Conservation (phyloP, 805 yeast genomes). For the Hyphopichia homilentoma region DNA sequence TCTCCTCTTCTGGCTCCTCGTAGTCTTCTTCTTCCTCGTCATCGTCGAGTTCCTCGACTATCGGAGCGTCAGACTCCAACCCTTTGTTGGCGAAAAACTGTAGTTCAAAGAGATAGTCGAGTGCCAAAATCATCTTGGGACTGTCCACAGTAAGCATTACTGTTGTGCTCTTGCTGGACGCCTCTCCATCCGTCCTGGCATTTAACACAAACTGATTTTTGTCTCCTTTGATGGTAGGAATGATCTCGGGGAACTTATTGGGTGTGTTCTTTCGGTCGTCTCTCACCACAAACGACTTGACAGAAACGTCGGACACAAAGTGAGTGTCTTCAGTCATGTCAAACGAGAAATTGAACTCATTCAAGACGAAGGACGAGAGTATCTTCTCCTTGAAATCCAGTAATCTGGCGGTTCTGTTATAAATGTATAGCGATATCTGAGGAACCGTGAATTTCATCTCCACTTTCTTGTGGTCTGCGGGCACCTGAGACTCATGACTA, state of each 20-base stretch:
- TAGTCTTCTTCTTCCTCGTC: slow-evolving; percentile 5
- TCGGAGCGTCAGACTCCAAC: slow-evolving; percentile 18
- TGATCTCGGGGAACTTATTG: slow-evolving; percentile 74
- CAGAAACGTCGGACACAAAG: slow-evolving; percentile 55
- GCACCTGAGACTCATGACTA: slow-evolving; percentile 8
- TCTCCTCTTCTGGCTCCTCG: slow-evolving; percentile 9
- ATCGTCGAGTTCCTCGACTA: slow-evolving; percentile 13
- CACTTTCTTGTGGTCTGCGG: slow-evolving; percentile 33
- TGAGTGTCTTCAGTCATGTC: slow-evolving; percentile 51
- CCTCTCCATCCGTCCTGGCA: slow-evolving; percentile 40
- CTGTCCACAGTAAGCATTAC: slow-evolving; percentile 65
- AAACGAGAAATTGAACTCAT: slow-evolving; percentile 51
- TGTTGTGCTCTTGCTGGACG: slow-evolving; percentile 39
- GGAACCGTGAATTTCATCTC: slow-evolving; percentile 60
- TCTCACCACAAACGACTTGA: slow-evolving; percentile 70
- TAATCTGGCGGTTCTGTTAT: slow-evolving; percentile 44
- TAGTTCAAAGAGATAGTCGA: slow-evolving; percentile 80
- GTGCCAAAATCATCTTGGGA: slow-evolving; percentile 76
- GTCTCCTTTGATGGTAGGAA: slow-evolving; percentile 63
- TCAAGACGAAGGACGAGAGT: slow-evolving; percentile 44
- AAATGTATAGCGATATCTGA: slow-evolving; percentile 56
- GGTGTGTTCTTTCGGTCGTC: slow-evolving; percentile 63
- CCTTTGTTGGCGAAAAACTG: slow-evolving; percentile 60
- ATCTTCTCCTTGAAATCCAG: slow-evolving; percentile 30
- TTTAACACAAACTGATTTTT: slow-evolving; percentile 70